Conservation (phyloP, 2,329 filamentous ascomycete genomes). For the Xylaria polymorpha region DNA sequence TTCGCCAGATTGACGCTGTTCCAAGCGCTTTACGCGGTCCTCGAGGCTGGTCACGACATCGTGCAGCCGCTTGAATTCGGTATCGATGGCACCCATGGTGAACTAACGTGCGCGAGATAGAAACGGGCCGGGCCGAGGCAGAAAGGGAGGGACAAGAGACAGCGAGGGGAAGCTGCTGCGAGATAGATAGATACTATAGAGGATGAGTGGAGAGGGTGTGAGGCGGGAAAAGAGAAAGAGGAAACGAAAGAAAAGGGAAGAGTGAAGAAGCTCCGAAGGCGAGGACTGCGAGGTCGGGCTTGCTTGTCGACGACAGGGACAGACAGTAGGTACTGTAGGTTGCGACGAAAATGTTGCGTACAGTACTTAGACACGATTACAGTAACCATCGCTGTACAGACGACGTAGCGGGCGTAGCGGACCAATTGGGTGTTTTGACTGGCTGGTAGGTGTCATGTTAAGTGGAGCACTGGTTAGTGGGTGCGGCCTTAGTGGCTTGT, state of each 20-base stretch:
- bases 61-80: slow-evolving; percentile 87
- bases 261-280: slow-evolving; percentile 33
- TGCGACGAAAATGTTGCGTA: slow-evolving; percentile 46
- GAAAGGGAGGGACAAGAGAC: slow-evolving; percentile 37
- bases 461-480: slow-evolving; percentile 35
- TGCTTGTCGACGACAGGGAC: slow-evolving; percentile 29
- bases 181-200: slow-evolving; percentile 24
- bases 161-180: slow-evolving; percentile 29
- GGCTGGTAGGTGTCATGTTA: slow-evolving; percentile 28
- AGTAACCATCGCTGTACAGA: slow-evolving; percentile 26
- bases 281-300: slow-evolving; percentile 44
- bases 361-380: slow-evolving; percentile 18
- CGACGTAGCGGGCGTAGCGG: slow-evolving; percentile 20
- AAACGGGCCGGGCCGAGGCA: slow-evolving; percentile 46
- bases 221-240: slow-evolving; percentile 23
- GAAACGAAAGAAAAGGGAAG: slow-evolving; percentile 38
- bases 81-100: slow-evolving; percentile 88
- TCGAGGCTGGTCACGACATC: slow-evolving; percentile 86
- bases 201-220: slow-evolving; percentile 36
- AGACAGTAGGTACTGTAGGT: slow-evolving; percentile 39
- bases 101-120: slow-evolving; percentile 40
- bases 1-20: slow-evolving; percentile 74
- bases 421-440: slow-evolving; percentile 45
- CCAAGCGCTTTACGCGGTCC: slow-evolving; percentile 85
- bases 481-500: slow-evolving; percentile 37